Percentiles rank a stretch among this genome's conserved stretches.
These are phyloP conservation scores for Pseudoneurospora amorphoporcata DNA, from an alignment of 495 filamentous ascomycete genomes.

Conservation along the genomic window DNA sequence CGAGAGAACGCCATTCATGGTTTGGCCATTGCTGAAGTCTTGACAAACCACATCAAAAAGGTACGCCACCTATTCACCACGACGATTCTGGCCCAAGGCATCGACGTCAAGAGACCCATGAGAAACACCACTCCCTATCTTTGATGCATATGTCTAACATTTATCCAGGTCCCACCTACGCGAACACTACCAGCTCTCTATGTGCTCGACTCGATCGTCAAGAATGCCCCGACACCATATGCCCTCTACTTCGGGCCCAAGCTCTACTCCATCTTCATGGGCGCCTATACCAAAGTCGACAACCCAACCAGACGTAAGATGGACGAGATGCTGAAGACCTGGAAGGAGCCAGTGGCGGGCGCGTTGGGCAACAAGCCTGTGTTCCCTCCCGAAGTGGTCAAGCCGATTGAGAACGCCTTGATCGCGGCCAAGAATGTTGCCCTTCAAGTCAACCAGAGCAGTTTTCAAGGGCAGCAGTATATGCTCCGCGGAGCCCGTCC, in stretches of 20 bases:
- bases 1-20: constrained; percentile 94
- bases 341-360: constrained; percentile 92
- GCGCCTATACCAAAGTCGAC: constrained; percentile 84
- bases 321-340: constrained; percentile 95
- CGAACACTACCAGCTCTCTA: constrained; percentile 93
- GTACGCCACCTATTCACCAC: constrained; percentile 49
- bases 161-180: constrained; percentile 60
- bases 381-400: constrained; percentile 72
- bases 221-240: constrained; percentile 97
- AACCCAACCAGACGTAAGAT: constrained; percentile 70
- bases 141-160: constrained; percentile 6
- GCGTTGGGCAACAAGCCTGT: constrained; percentile 81
- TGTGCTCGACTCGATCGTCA: constrained; percentile 94
- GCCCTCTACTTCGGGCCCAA: constrained; percentile 86
- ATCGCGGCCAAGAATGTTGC: constrained; percentile 76
- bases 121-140: not conserved
- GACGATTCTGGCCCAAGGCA: not conserved
- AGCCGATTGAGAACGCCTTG: constrained; percentile 85
- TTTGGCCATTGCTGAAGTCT: constrained; percentile 73
- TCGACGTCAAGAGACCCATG: not conserved
- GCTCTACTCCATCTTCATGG: constrained; percentile 91
- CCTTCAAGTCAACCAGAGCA: constrained; percentile 58
- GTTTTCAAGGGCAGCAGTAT: constrained; percentile 53
- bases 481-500: constrained; percentile 47
- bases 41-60: constrained; percentile 86